A percentile compares a stretch with the other conserved stretches of the same genome.
phyloP scores from a whole-genome alignment of 2,329 filamentous ascomycete genomes.

The Leptographium lundbergii region DNA sequence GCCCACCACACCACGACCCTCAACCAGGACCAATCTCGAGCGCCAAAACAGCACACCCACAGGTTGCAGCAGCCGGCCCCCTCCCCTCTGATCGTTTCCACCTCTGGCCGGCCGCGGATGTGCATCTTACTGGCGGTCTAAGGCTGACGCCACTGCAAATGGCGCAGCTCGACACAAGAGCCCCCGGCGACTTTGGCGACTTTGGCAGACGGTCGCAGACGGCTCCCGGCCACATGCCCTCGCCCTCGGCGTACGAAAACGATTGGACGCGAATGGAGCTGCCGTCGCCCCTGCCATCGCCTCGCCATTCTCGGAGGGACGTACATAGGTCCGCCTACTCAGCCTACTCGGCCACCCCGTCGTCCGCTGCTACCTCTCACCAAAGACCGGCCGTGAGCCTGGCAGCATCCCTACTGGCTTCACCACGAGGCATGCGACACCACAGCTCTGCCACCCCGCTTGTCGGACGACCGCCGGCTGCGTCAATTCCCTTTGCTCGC shows the following conservation, averaged over 20 bases:
- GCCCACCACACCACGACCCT: neutral
- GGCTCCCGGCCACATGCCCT: constrained; percentile 11
- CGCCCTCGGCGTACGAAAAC: constrained; percentile 13
- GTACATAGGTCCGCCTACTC: constrained; percentile 15
- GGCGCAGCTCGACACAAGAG: constrained; percentile 17
- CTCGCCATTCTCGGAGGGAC: constrained; percentile 17
- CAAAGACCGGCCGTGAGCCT: constrained; percentile 10
- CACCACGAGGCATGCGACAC: constrained; percentile 16
- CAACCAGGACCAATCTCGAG: neutral
- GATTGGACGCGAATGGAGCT: constrained; percentile 18
- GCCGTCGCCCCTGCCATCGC: constrained; percentile 16
- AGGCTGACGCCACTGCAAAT: constrained; percentile 20
- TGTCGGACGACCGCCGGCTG: constrained; percentile 13
- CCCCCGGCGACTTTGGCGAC: constrained; percentile 15
- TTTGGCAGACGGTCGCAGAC: constrained; percentile 14
- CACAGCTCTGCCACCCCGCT: constrained; percentile 19
- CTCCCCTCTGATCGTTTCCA: too few species aligned
- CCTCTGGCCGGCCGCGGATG: constrained; percentile 8
- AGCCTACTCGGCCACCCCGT: constrained; percentile 10
- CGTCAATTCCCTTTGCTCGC: constrained; percentile 6
- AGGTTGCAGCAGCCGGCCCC: neutral
- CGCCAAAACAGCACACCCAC: neutral
- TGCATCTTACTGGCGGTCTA: constrained; percentile 8
- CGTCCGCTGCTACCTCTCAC: constrained; percentile 2
- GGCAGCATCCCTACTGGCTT: constrained; percentile 12